phyloP scores from a whole-genome alignment of 805 yeast genomes.

The Ogataea methanolica region DNA sequence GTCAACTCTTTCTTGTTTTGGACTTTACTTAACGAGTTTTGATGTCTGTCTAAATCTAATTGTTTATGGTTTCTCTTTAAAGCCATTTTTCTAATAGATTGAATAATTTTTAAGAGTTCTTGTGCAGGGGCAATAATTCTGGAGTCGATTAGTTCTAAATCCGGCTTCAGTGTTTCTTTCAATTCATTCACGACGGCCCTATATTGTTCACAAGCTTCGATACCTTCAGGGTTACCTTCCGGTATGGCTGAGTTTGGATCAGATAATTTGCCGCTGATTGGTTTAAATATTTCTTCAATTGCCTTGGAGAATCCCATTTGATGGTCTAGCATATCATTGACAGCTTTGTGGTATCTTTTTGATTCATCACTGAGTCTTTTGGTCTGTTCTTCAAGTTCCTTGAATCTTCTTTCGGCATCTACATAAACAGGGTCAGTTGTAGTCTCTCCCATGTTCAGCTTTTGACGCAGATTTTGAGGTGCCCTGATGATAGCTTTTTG shows the following conservation, averaged over 20 bases:
- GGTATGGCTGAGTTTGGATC: conserved; percentile 84
- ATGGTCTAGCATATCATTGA: conserved; percentile 87
- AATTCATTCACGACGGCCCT: conserved; percentile 82
- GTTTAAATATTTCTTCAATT: conserved; percentile 93
- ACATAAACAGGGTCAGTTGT: conserved; percentile 85
- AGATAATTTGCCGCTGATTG: conserved; percentile 86
- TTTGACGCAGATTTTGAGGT: conserved; percentile 87
- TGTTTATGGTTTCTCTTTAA: conserved; percentile 94
- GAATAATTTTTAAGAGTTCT: conserved; percentile 78
- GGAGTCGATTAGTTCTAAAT: conserved; percentile 84
- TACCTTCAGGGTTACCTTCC: conserved; percentile 96
- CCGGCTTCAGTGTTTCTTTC: conserved; percentile 85
- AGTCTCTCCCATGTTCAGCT: conserved; percentile 78
- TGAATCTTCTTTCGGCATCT: conserved; percentile 96
- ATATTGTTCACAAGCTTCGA: conserved; percentile 89
- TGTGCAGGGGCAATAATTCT: conserved; percentile 90
- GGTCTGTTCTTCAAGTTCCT: conserved; percentile 85
- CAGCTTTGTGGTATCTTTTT: conserved; percentile 84
- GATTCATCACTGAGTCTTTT: conserved; percentile 87
- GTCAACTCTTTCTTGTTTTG: conserved; percentile 81
- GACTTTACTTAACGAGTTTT: conserved; percentile 60
- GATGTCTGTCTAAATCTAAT: conserved; percentile 85
- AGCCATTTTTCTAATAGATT: conserved; percentile 86
- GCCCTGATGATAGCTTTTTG: conserved; percentile 79
- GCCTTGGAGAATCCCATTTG: conserved; percentile 95